These are phyloP conservation scores for Tetracentron sinense DNA, from an alignment of 164 flowering plant species.

Conservation along the genomic window DNA sequence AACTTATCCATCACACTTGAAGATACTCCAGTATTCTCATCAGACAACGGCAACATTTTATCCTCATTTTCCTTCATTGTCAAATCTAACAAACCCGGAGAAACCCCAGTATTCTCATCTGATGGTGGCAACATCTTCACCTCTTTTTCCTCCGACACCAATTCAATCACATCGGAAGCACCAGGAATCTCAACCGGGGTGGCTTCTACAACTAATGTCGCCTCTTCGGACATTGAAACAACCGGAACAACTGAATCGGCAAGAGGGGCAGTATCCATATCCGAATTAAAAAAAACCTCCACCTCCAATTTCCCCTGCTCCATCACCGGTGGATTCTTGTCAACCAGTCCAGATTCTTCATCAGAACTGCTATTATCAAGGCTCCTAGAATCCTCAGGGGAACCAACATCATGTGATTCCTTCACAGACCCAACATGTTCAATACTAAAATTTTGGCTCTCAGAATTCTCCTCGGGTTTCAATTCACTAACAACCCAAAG, in stretches of 20 bases:
- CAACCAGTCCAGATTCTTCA: constrained; percentile 23
- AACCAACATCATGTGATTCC: constrained; percentile 3
- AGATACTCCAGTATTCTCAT: background rate
- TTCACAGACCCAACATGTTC: constrained; percentile 10
- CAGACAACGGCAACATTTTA: background rate
- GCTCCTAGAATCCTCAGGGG: constrained; percentile 6
- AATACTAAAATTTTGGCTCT: no score
- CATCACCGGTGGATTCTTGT: background rate
- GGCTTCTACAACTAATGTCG: background rate
- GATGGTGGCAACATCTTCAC: background rate
- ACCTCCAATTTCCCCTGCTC: constrained; percentile 6
- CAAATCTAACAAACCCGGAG: background rate
- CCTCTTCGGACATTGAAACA: constrained; percentile 13
- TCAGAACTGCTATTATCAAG: constrained; percentile 36
- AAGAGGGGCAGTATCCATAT: background rate
- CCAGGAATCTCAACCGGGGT: background rate
- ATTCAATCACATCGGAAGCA: background rate
- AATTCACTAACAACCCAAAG: constrained; percentile 20
- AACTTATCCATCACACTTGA: background rate
- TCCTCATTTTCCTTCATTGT: constrained; percentile 2
- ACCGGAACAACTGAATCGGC: background rate
- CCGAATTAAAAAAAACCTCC: background rate
- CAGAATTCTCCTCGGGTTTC: constrained; percentile 16
- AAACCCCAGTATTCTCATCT: background rate
- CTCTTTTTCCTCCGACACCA: constrained; percentile 1